phyloP scores from a whole-genome alignment of 148 eudicot species.

The Fallopia convolvulus region DNA sequence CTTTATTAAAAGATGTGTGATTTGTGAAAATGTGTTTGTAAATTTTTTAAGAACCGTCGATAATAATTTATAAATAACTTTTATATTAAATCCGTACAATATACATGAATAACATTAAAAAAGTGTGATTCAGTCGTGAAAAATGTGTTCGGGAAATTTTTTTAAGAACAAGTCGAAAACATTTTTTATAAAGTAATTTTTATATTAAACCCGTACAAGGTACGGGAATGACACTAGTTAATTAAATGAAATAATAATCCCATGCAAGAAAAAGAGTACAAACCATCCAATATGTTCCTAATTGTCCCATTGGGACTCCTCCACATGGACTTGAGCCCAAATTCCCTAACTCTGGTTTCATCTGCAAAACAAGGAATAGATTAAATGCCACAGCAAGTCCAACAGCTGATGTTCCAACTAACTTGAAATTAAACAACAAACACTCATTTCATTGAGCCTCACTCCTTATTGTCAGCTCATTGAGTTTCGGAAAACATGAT shows the following conservation, averaged over 20 bases:
- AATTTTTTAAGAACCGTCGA: no score
- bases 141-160: no score
- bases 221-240: no score
- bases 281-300: constrained; percentile 68
- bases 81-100: no score
- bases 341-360: constrained; percentile 63
- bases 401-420: background rate
- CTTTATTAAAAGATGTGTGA: no score
- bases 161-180: no score
- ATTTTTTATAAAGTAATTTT: no score
- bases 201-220: no score
- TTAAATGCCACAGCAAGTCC: constrained; percentile 3
- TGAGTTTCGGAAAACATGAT: background rate
- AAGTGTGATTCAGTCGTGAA: no score
- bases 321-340: constrained; percentile 71
- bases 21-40: no score
- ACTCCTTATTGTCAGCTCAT: background rate
- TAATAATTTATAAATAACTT: no score
- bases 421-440: background rate
- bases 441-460: background rate
- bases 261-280: constrained; percentile 1
- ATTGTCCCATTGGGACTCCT: constrained; percentile 79
- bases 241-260: background rate
- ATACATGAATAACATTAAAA: no score
- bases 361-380: constrained; percentile 31